A percentile compares a stretch with the other conserved stretches of the same genome.
Evolutionary conservation across 768 basidiomycete genomes (phyloP).

Genomic region (Pisolithus microcarpus): DNA sequence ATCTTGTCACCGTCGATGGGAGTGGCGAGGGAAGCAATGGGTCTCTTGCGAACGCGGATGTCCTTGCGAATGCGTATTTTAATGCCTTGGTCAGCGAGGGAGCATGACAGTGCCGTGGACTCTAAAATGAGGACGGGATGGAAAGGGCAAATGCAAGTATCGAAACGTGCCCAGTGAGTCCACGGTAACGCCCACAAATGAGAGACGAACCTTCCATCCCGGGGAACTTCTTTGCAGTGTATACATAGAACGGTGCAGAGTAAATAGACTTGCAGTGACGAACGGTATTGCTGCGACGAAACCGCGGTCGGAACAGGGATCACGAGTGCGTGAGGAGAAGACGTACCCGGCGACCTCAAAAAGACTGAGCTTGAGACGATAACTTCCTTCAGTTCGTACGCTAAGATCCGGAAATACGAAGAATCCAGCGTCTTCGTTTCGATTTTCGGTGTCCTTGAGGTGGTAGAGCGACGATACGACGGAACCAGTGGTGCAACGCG

Average conservation of each 20-base stretch:
- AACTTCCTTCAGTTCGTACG: conserved; percentile 88
- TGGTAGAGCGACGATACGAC: conserved; percentile 90
- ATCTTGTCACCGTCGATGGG: conserved; percentile 12
- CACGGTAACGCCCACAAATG: not conserved
- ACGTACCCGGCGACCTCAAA: conserved; percentile 91
- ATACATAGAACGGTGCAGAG: conserved; percentile 87
- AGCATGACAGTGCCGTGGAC: conserved; percentile 82
- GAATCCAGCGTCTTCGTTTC: conserved; percentile 73
- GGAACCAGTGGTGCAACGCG: conserved; percentile 83
- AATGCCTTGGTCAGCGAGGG: conserved; percentile 91
- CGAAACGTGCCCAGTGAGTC: not conserved
- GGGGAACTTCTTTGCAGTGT: conserved; percentile 94
- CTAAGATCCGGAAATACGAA: conserved; percentile 96
- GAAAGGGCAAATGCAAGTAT: too few relatives aligned
- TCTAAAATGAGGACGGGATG: conserved; percentile 37
- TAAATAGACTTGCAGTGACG: conserved; percentile 87
- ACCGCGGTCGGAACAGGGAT: conserved; percentile 2
- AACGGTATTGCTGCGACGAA: conserved; percentile 57
- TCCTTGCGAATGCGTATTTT: conserved; percentile 93
- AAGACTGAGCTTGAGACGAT: conserved; percentile 59
- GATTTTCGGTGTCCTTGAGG: conserved; percentile 67
- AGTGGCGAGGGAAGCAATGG: conserved; percentile 32
- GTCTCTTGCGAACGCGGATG: conserved; percentile 73
- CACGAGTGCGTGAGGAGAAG: conserved; percentile 1
- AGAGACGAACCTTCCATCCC: conserved; percentile 78